Evolutionary conservation across 371 early-diverging fungal species (phyloP).

Genomic region (Rhizopus stolonifer): DNA sequence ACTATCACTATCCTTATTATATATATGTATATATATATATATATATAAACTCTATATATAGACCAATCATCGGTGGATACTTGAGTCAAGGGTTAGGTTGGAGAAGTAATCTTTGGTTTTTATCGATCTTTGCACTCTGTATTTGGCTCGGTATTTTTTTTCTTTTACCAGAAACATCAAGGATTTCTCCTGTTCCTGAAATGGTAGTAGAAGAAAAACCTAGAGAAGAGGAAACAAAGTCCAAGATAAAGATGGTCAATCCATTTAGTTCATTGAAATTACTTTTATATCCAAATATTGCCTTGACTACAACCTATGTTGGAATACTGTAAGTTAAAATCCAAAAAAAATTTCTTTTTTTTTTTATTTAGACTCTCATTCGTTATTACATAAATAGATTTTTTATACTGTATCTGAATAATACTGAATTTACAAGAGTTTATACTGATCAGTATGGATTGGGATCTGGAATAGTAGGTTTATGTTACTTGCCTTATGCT

Average conservation of each 20-base stretch:
- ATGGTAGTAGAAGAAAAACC: not conserved
- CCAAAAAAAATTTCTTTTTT: not conserved
- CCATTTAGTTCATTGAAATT: slow-evolving; percentile 36
- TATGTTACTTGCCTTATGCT: slow-evolving; percentile 38
- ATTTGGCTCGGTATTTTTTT: slow-evolving; percentile 34
- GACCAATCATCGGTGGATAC: slow-evolving; percentile 49
- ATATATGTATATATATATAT: not conserved
- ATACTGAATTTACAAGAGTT: slow-evolving; percentile 34
- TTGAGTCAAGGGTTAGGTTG: slow-evolving; percentile 47
- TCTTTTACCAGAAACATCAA: slow-evolving; percentile 45
- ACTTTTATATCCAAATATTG: slow-evolving; percentile 30
- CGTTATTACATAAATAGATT: slow-evolving; percentile 15
- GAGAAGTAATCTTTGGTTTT: slow-evolving; percentile 43
- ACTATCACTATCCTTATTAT: not conserved
- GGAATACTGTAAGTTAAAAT: slow-evolving; percentile 35
- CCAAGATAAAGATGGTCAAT: slow-evolving; percentile 20
- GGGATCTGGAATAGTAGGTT: slow-evolving; percentile 29
- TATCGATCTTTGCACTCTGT: slow-evolving; percentile 26
- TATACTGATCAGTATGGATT: slow-evolving; percentile 36
- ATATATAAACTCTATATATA: slow-evolving; percentile 4
- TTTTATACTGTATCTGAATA: slow-evolving; percentile 31
- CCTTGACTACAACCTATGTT: slow-evolving; percentile 27
- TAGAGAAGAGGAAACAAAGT: not conserved
- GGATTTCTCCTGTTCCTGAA: slow-evolving; percentile 1
- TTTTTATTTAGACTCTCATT: not conserved